These are phyloP conservation scores for Jamesozyma rosinii DNA, from an alignment of 805 yeast genomes.

Conservation along the genomic window DNA sequence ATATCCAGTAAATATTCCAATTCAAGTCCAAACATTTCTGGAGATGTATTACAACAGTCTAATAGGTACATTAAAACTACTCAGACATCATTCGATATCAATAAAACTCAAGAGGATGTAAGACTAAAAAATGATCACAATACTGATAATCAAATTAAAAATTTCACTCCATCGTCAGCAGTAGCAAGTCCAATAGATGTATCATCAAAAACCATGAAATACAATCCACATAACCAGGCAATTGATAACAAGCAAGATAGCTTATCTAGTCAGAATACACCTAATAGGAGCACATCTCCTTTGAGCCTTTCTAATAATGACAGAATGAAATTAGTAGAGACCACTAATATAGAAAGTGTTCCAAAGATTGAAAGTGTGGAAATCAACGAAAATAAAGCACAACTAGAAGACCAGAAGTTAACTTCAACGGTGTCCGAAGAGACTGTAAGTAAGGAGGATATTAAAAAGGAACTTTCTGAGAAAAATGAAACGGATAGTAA, in stretches of 20 bases:
- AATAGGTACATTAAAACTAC: background rate
- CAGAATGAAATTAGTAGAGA: no score
- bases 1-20: background rate
- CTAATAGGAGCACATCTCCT: no score
- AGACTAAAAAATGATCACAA: no score
- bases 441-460: background rate
- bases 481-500: background rate
- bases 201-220: no score
- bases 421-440: background rate
- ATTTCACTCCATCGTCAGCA: background rate
- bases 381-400: background rate
- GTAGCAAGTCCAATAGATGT: background rate
- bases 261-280: no score
- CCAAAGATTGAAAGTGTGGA: background rate
- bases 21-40: background rate
- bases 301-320: no score
- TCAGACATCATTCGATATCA: no score
- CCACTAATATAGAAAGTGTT: no score
- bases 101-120: no score
- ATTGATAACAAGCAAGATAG: no score
- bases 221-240: no score
- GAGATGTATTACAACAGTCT: background rate
- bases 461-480: background rate
- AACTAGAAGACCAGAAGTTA: background rate
- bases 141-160: background rate